Evolutionary conservation across 2,329 filamentous ascomycete species (phyloP), one percentile per base, ranked within the genome.

Genomic region (Aspergillus sp.): DNA sequence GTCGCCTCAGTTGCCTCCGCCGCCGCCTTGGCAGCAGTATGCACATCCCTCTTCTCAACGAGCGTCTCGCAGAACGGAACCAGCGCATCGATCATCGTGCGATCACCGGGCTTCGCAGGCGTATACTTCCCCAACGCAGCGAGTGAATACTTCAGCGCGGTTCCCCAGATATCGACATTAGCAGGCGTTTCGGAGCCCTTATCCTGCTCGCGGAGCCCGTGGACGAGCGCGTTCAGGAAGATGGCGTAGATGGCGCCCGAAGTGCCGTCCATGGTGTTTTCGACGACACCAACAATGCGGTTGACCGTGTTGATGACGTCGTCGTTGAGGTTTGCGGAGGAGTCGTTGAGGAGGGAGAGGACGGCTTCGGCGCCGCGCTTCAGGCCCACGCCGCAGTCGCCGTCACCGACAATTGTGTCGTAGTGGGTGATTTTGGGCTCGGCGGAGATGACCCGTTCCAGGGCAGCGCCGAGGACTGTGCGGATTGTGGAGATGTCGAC

Each of bases 51-150:
- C 0, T 87, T 88, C 71, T 84, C 77, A 7, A 79, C 82, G 2
- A 98, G 83, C 3, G 84, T 86, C 48, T 92, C 85, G 55, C 96
- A 89, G 74, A 98, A 99, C 1, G 95, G 95, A 64, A 91, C 86
- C 54, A 99, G 82, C 1, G 94, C 93, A 77, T 99, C 95, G 38
- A 98, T 86, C 41, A 98, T 81, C 0, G 95, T 99, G 54, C 95
- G 85, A 75, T 99, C 95, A 30, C 95, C 95, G 0, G 90, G 90
- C 57, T 89, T 87, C 0, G 95, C 95, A 0, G 94, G 93, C 2
- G 95, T 99, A 77, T 98, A 98, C 72, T 84, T 90, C 41, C 84
- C 85, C 60, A 99, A 81, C 1, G 89, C 87, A 22, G 88, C 82
- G 64, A 90, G 86, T 57, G 92, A 91, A 68, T 87, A 84, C 65